phyloP scores from a whole-genome alignment of 371 early-diverging fungal genomes.

The Thermomucor indicae-seudaticae region DNA sequence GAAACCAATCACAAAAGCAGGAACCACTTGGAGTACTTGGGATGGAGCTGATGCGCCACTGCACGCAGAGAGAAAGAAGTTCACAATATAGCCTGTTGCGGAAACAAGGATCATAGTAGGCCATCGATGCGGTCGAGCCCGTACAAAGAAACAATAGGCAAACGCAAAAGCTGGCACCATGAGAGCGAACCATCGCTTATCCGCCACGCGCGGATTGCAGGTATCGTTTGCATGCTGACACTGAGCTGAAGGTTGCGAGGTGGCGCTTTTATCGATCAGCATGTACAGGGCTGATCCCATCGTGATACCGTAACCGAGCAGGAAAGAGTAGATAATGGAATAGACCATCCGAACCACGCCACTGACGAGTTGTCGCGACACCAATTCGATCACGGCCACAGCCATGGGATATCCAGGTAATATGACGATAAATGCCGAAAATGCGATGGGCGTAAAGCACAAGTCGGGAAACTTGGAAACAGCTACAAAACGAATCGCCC shows the following conservation, averaged over 20 bases:
- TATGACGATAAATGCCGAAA: conserved; percentile 53
- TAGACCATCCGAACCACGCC: conserved; percentile 83
- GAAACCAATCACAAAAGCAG: conserved; percentile 53
- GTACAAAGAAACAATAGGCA: conserved; percentile 38
- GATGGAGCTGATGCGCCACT: conserved; percentile 46
- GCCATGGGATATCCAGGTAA: conserved; percentile 77
- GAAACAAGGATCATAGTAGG: conserved; percentile 36
- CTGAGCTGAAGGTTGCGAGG: conserved; percentile 1
- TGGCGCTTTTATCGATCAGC: conserved; percentile 23
- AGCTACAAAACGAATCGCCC: conserved; percentile 11
- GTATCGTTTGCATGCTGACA: conserved; percentile 17
- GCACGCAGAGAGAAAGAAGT: conserved; percentile 24
- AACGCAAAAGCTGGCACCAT: conserved; percentile 41
- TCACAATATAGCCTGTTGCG: conserved; percentile 29
- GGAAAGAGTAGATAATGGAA: conserved; percentile 72
- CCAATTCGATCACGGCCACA: conserved; percentile 73
- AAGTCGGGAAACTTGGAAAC: conserved; percentile 27
- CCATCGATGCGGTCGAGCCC: conserved; percentile 38
- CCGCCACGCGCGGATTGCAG: conserved; percentile 21
- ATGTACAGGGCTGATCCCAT: conserved; percentile 60
- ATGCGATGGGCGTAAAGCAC: conserved; percentile 49
- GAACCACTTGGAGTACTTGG: conserved; percentile 44
- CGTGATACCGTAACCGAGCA: conserved; percentile 75
- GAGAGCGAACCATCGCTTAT: conserved; percentile 25
- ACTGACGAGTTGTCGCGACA: conserved; percentile 81